Evolutionary conservation across 164 flowering plant species (phyloP), one percentile per base, ranked within the genome.

Genomic region (Chloranthus sessilifolius): DNA sequence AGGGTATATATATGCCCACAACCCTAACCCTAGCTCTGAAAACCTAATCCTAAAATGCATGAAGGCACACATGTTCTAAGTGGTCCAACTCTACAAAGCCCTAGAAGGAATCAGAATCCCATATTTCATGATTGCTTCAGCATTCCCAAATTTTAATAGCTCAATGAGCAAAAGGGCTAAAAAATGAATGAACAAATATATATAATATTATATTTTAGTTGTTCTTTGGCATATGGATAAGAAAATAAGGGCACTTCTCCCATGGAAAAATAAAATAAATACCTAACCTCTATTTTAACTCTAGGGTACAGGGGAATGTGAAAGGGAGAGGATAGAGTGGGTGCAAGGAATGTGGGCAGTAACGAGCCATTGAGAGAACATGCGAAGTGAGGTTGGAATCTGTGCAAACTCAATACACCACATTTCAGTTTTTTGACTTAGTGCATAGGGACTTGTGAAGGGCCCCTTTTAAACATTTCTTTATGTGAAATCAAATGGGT

Each of bases 41-140:
- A n/a, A n/a, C n/a, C n/a, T n/a, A n/a, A n/a, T n/a, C n/a, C n/a
- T n/a, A n/a, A 15, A 41, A 17, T 52, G 25, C 23, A 28, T 20
- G 39, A 16, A 38, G 10, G 55, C 36, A 30, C 36, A 57, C 50
- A 33, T 49, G 23, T 58, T 50, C 61, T 53, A 59, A 53, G 72
- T 65, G 72, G 74, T 68, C 74, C 76, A 71, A 68, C 53, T 55
- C 53, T 55, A 26, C 59, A 47, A 36, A 53, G 15, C 43, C 61
- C 62, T 20, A 58, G 31, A 41, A 60, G 67, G 71, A 72, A 67
- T 72, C 72, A 63, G 67, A 75, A 72, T 67, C 72, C 60, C 65
- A 62, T 65, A 35, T 57, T n/a, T 62, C 69, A 72, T 72, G 55
- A 72, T 70, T 72, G 72, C 66, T 63, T 62, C 67, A 58, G 61